Percentiles rank a stretch among this genome's conserved stretches.
phyloP scores from a whole-genome alignment of 129 eudicot genomes.

The Tanacetum coccineum region DNA sequence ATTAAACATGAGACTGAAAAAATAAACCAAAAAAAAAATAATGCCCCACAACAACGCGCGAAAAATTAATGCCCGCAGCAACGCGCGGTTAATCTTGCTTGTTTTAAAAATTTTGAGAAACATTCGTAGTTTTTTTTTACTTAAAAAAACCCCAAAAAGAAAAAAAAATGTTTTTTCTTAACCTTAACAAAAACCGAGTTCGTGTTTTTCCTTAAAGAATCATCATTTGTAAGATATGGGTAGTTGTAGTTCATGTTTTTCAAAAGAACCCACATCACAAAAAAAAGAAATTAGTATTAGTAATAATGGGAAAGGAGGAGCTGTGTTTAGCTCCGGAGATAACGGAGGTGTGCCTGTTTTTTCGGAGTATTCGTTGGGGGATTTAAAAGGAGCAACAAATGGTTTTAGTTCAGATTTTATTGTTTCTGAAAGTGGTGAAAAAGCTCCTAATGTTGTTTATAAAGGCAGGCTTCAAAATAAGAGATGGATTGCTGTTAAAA shows the following conservation, averaged over 20 bases:
- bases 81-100: too few species aligned
- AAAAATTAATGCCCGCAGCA: too few species aligned
- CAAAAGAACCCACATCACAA: constrained; percentile 28
- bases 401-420: constrained; percentile 71
- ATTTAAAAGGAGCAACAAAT: constrained; percentile 72
- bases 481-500: constrained; percentile 94
- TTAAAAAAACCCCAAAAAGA: too few species aligned
- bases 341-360: constrained; percentile 54
- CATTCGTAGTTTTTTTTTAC: too few species aligned
- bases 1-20: too few species aligned
- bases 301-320: constrained; percentile 41
- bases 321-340: constrained; percentile 37
- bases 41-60: too few species aligned
- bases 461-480: constrained; percentile 69
- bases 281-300: constrained; percentile 11
- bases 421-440: constrained; percentile 92
- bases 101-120: too few species aligned
- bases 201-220: too few species aligned
- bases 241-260: constrained; percentile 43
- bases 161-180: too few species aligned
- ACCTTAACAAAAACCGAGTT: too few species aligned
- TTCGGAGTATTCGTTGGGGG: constrained; percentile 63
- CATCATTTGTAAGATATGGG: constrained; percentile 42
- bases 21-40: too few species aligned
- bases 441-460: constrained; percentile 90